Evolutionary conservation across 2,329 filamentous ascomycete species (phyloP), one percentile per base, ranked within the genome.

Genomic region (Neopestalotiopsis sp.): DNA sequence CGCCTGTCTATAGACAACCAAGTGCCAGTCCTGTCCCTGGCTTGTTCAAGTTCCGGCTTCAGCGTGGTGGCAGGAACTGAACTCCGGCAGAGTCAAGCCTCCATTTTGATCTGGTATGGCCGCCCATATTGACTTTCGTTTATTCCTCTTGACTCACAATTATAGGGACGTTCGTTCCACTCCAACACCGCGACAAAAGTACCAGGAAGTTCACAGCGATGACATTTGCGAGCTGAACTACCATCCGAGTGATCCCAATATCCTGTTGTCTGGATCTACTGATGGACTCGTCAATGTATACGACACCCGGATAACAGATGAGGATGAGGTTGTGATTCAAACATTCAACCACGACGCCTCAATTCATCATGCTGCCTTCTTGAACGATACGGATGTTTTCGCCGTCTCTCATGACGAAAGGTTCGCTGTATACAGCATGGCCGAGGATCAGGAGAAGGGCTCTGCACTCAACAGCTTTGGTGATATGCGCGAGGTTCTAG

Each of bases 261-360:
- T 92, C 17, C 86, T 95, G 5, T 84, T 95, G 12, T 94, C 92
- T 1, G 92, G 92, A 58, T 94, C 92, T 49, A 95, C 92, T 14
- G 93, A 96, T 79, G 92, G 92, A 6, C 87, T 95, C 1, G 87
- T 95, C 74, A 94, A 92, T 76, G 83, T 95, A 61, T 93, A 92
- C 80, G 91, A 96, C 81, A 91, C 89, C 20, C 85, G 86, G 62
- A 86, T 93, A 69, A 80, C 84, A 20, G 91, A 93, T 73, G 93
- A 95, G 79, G 93, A 95, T 76, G 93, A 95, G 61, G 90, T 93
- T 1, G 83, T 94, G 24, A 84, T 92, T 69, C 92, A 94, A 79
- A 92, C 94, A 13, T 90, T 95, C 78, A 95, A 95, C 79, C 92
- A 93, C 76, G 87, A 88, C 49, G 89, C 90, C 42, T 93, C 92